Conservation (phyloP, 2,329 filamentous ascomycete genomes). For the Cytospora piceae region DNA sequence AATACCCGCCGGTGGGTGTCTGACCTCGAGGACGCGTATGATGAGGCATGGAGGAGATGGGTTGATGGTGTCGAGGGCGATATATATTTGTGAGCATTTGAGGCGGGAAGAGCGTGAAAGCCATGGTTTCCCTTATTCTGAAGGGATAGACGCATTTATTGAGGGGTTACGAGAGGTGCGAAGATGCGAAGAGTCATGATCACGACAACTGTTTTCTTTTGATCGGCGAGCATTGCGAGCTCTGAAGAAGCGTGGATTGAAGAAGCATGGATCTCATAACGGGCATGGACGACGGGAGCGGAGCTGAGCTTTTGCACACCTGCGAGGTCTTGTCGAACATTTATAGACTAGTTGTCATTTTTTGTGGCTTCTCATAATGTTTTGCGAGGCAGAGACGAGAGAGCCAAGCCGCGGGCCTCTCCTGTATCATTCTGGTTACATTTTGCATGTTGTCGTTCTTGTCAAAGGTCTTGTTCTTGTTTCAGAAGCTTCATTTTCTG, state of each 20-base stretch:
- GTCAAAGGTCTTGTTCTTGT: not conserved
- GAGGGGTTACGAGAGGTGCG: slow-evolving; percentile 12
- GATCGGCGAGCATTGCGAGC: slow-evolving; percentile 11
- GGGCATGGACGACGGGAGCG: not conserved
- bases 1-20: slow-evolving; percentile 89
- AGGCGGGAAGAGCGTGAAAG: not conserved
- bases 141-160: not conserved
- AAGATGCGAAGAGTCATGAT: slow-evolving; percentile 13
- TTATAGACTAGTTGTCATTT: not conserved
- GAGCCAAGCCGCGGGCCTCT: not conserved
- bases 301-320: slow-evolving; percentile 1
- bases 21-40: slow-evolving; percentile 87
- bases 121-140: not conserved
- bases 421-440: not conserved
- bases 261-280: not conserved
- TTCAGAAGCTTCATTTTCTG: not conserved
- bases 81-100: slow-evolving; percentile 69
- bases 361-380: not conserved
- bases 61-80: slow-evolving; percentile 85
- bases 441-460: not conserved
- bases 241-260: not conserved
- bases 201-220: slow-evolving; percentile 3
- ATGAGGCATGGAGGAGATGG: slow-evolving; percentile 87
- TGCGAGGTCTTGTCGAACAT: not conserved
- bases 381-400: not conserved